Base-by-base conservation (phyloP, 768 basidiomycete species). In the Cyclocybe cylindracea region DNA sequence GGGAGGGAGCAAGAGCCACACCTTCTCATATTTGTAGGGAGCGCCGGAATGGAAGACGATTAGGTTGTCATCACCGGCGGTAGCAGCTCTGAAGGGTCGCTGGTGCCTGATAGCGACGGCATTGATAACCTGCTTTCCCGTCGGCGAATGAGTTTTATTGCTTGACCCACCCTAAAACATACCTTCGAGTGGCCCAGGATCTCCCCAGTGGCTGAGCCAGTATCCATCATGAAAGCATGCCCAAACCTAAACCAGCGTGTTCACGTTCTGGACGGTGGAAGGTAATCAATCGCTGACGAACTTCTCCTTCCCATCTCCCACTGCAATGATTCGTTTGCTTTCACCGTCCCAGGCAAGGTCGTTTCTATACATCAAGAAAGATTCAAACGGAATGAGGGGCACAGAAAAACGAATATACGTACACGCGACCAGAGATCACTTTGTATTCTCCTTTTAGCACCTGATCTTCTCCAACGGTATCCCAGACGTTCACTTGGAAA, bases 271-370 rank as follows among this genome's bases (percentile, higher is more conserved):
- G 31, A 10, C 5, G 1, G 11, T 24, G 31, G 18, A 38, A 33
- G 38, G 36, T n/a, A 29, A 31, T 29, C 11, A 32, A 31, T 11
- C 10, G 37, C 11, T 5, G 5, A 66, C 73, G 49, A 34, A 94
- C 92, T 89, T 92, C 62, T 94, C 95, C 53, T 85, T 79, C 34
- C 94, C 94, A 57, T 96, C 92, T 47, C 96, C 96, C 10, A 91
- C 95, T 6, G 88, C 91, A 44, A 98, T 89, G 51, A 98, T 89
- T n/a, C 96, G 82, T 67, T 97, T 96, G 64, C 89, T 92, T 68
- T 98, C 96, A 1, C 89, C 90, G 62, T 98, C 96, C 96, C 96
- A 98, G 9, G 87, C 88, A 16, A 98, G 80, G 70, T 98, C 96
- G 60, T 94, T 94, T 58, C 94, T 93, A 58, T 11, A 50, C 39